Conservation (phyloP, 768 basidiomycete species). For the Rhizopogon roseolus region DNA sequence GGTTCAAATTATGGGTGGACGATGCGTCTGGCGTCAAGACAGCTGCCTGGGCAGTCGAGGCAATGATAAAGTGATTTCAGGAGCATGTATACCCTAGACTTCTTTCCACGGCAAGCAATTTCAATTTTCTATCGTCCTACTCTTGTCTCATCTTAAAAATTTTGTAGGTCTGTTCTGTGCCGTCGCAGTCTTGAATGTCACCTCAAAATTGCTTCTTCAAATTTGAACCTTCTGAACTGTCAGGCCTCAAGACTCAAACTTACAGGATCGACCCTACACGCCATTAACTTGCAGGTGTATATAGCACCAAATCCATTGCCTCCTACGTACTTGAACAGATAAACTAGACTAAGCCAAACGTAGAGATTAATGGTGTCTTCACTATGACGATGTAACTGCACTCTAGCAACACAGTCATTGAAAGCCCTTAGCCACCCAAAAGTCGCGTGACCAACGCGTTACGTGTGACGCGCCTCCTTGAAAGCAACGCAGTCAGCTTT, state of each 20-base stretch:
- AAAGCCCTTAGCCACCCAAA: no score
- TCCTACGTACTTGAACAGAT: no score
- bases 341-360: no score
- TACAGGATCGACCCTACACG: no score
- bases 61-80: not conserved
- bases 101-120: no score
- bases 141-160: not conserved
- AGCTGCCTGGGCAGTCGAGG: constrained; percentile 12
- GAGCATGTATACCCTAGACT: not conserved
- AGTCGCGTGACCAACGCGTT: constrained; percentile 20
- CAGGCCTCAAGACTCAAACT: no score
- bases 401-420: no score
- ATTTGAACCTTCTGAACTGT: no score
- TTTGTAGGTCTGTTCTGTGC: not conserved
- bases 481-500: constrained; percentile 13
- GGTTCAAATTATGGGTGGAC: constrained; percentile 56
- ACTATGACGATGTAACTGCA: no score
- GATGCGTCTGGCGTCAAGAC: constrained; percentile 18
- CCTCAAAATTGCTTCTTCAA: no score
- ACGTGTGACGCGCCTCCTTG: constrained; percentile 18
- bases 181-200: not conserved
- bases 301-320: no score
- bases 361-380: no score
- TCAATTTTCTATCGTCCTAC: not conserved
- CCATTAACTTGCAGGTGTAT: not conserved